Conservation (phyloP, 495 filamentous ascomycete genomes). For the Xylaria grammica region DNA sequence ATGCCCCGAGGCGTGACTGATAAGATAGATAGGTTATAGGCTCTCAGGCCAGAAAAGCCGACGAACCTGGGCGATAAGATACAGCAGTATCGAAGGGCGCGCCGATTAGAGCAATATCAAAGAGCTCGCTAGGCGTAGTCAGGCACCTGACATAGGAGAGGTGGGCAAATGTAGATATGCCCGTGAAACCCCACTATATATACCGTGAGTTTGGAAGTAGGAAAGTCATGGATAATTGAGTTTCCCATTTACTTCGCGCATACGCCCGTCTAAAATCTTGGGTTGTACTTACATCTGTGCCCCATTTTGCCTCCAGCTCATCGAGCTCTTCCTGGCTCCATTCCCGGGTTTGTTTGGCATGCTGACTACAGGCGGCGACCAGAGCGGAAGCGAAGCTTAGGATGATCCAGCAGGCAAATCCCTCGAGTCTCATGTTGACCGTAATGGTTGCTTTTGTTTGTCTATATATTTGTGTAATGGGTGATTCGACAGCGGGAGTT, state of each 20-base stretch:
- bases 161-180: constrained; percentile 82
- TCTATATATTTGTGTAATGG: background rate
- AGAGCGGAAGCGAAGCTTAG: constrained; percentile 30
- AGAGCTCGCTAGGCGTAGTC: constrained; percentile 65
- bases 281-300: constrained; percentile 50
- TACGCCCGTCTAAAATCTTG: background rate
- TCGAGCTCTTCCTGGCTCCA: constrained; percentile 46
- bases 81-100: constrained; percentile 86
- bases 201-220: background rate
- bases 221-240: background rate
- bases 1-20: background rate
- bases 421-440: constrained; percentile 26
- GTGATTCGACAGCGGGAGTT: constrained; percentile 3
- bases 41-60: background rate
- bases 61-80: constrained; percentile 73
- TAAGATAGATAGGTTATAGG: background rate
- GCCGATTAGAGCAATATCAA: constrained; percentile 82
- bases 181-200: constrained; percentile 73
- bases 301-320: constrained; percentile 61
- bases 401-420: constrained; percentile 25
- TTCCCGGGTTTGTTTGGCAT: constrained; percentile 34
- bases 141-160: constrained; percentile 76
- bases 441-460: constrained; percentile 4
- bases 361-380: constrained; percentile 32
- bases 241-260: background rate